Base-by-base conservation (phyloP, 2,329 filamentous ascomycete genomes). In the Trichoderma simmonsii region DNA sequence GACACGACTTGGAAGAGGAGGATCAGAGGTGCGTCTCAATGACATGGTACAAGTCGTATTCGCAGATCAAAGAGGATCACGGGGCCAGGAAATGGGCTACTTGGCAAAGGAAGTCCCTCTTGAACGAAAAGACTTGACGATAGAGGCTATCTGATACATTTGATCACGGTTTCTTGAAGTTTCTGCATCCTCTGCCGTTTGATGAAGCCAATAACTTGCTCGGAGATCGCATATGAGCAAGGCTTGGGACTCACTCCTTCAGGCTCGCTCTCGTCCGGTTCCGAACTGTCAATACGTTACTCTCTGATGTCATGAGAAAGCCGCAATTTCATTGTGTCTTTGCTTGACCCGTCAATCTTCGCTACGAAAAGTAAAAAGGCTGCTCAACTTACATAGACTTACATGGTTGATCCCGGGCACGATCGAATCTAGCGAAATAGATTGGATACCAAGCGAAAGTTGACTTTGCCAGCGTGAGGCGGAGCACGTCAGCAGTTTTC, bases 371-470 rank as follows among this genome's bases (percentile, higher is more conserved):
- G 24, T 24, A 12, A 32, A 57, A 30, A 48, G 14, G 9, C 15
- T 11, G 34, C 24, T 30, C 21, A 30, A n/a, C 8, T 32, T 24
- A n/a, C 18, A 21, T 24, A 5, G 4, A n/a, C 12, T 24, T 54
- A 54, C 67, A 70, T 62, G 67, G 57, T 32, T 54, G 57, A 70
- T 54, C 57, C 67, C 32, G 30, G 67, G 11, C 5, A 9, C 26
- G 24, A 48, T 24, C 32, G 3, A 4, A 51, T 51, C 21, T 4
- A 54, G 32, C 26, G 59, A 70, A 71, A 66, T 66, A 56, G 69
- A 71, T 66, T 71, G 69, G 69, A 71, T 24, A 60, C 62, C 54
- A 71, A 71, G 61, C 69, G 69, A 71, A 65, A 18, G 15, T 28
- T 51, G 61, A 64, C 51, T 66, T 62, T 65, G 51, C 61, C 69